A percentile compares a stretch with the other conserved stretches of the same genome.
Evolutionary conservation across 2,329 filamentous ascomycete species (phyloP).

Genomic region (Metarhizium album): DNA sequence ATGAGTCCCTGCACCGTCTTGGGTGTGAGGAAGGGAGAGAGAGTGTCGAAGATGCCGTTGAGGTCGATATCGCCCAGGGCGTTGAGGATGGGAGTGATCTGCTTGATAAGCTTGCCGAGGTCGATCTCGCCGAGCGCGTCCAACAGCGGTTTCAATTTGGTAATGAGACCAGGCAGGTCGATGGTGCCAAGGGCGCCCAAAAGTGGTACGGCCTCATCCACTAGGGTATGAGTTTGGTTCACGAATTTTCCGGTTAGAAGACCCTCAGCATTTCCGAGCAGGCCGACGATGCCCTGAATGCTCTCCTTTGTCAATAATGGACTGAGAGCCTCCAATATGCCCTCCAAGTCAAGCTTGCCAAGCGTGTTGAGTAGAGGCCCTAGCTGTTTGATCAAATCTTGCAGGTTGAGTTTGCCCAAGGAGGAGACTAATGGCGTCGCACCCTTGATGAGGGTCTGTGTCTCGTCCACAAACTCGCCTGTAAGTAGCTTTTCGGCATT

Average conservation of each 20-base stretch:
- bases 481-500: slow-evolving; percentile 20
- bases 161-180: slow-evolving; percentile 22
- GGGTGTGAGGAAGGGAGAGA: slow-evolving; percentile 25
- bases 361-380: slow-evolving; percentile 20
- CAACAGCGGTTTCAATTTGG: slow-evolving; percentile 20
- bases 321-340: slow-evolving; percentile 20
- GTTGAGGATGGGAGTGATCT: slow-evolving; percentile 19
- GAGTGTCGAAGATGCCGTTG: slow-evolving; percentile 19
- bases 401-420: slow-evolving; percentile 17
- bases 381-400: slow-evolving; percentile 17
- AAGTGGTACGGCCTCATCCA: slow-evolving; percentile 25
- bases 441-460: slow-evolving; percentile 16
- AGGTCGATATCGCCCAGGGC: slow-evolving; percentile 22
- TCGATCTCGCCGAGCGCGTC: slow-evolving; percentile 21
- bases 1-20: slow-evolving; percentile 23
- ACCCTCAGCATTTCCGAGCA: slow-evolving; percentile 24
- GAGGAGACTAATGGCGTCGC: slow-evolving; percentile 15
- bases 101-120: slow-evolving; percentile 15
- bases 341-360: slow-evolving; percentile 20
- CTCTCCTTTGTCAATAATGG: slow-evolving; percentile 24
- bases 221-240: slow-evolving; percentile 20
- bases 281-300: slow-evolving; percentile 22
- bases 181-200: slow-evolving; percentile 23
- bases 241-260: slow-evolving; percentile 21
- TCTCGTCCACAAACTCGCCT: slow-evolving; percentile 18